Evolutionary conservation across 139 green algal genomes (phyloP).

Genomic region (Chlorella sorokiniana): DNA sequence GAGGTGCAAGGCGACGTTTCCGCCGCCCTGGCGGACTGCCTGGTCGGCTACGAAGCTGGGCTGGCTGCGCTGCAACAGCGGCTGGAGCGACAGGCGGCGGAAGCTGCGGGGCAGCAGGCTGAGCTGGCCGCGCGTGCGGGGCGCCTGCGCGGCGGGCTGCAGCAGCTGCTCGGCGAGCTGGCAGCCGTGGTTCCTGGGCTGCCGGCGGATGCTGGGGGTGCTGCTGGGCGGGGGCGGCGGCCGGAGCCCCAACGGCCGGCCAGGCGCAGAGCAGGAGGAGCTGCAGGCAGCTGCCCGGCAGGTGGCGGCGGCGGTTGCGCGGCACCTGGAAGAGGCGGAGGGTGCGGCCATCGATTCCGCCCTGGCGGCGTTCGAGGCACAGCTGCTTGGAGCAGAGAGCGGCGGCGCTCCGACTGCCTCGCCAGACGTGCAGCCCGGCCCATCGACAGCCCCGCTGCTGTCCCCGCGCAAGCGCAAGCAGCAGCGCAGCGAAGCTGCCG

Average conservation of each 20-base stretch:
- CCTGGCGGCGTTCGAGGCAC: not conserved
- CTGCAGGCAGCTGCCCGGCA: not conserved
- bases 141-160: not conserved
- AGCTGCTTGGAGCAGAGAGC: not conserved
- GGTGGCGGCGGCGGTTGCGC: not conserved
- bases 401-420: not conserved
- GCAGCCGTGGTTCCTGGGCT: not conserved
- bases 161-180: not conserved
- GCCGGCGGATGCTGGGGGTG: not conserved
- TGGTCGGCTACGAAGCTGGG: not conserved
- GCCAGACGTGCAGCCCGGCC: no score
- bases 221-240: not conserved
- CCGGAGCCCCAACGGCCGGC: not conserved
- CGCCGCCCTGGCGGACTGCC: not conserved
- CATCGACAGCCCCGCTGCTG: not conserved
- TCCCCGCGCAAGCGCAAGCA: not conserved
- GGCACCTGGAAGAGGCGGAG: not conserved
- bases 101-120: not conserved
- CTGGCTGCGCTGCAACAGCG: not conserved
- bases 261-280: not conserved
- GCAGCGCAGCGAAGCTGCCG: not conserved
- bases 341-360: constrained; percentile 8
- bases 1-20: constrained; percentile 24
- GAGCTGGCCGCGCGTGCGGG: not conserved
- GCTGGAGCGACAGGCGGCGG: not conserved